Evolutionary conservation across 1,284 basidiomycete species (phyloP).

Genomic region (Meripilus lineatus): DNA sequence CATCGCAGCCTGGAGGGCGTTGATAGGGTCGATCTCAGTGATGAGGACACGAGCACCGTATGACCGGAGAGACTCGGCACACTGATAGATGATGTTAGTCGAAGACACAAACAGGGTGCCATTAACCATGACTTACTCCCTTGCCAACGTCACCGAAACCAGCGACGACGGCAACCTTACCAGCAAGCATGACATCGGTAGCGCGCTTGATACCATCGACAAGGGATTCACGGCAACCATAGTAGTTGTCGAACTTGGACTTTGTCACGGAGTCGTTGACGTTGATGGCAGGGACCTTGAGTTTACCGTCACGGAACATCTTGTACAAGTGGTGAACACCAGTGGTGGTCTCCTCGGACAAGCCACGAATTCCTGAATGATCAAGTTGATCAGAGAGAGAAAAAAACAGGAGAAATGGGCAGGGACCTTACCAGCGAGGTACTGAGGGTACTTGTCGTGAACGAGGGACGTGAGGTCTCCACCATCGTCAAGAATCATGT

Average conservation of each 20-base stretch:
- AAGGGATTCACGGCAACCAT: slow-evolving; percentile 98
- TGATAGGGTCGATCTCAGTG: slow-evolving; percentile 99
- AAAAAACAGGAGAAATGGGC: not conserved
- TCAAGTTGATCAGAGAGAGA: slow-evolving; percentile 7
- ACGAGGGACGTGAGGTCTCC: slow-evolving; percentile 95
- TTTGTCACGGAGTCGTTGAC: slow-evolving; percentile 99
- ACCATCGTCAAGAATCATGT: slow-evolving; percentile 99
- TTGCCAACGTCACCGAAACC: slow-evolving; percentile 99
- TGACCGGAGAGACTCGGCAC: slow-evolving; percentile 94
- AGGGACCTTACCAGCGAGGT: slow-evolving; percentile 55
- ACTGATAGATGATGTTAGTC: slow-evolving; percentile 46
- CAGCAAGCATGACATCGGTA: slow-evolving; percentile 99
- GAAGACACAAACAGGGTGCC: slow-evolving; percentile 11
- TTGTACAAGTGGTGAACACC: slow-evolving; percentile 99
- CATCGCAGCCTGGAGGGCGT: slow-evolving; percentile 99
- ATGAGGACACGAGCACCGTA: slow-evolving; percentile 96
- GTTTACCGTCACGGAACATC: slow-evolving; percentile 90
- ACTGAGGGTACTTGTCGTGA: slow-evolving; percentile 95
- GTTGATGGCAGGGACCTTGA: slow-evolving; percentile 99
- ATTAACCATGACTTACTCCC: slow-evolving; percentile 65
- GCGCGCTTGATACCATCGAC: slow-evolving; percentile 99
- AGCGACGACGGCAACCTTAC: slow-evolving; percentile 98
- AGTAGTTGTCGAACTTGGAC: slow-evolving; percentile 97
- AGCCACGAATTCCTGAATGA: slow-evolving; percentile 77
- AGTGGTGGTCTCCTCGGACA: slow-evolving; percentile 99